These are phyloP conservation scores for Poa pratensis DNA, from an alignment of 176 grass and related monocot genomes.

Conservation along the genomic window DNA sequence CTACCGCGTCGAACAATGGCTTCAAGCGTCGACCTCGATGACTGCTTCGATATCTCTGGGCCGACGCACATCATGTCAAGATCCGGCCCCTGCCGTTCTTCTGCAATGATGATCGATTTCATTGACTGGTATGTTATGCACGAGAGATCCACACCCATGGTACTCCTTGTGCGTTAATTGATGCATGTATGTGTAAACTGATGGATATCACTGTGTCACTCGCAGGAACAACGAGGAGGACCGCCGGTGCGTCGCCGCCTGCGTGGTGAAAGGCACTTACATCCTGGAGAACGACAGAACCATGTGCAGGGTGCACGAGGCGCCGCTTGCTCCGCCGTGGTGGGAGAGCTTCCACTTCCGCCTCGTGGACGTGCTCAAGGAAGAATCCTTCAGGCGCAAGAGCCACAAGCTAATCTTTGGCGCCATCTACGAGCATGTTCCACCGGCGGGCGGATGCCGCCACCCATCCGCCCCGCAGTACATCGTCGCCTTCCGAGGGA, in stretches of 20 bases:
- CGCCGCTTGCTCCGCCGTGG: slow-evolving; percentile 22
- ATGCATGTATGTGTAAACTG: background rate
- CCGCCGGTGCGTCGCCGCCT: slow-evolving; percentile 14
- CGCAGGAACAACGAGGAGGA: slow-evolving; percentile 41
- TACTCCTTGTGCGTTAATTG: no score
- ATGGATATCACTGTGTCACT: background rate
- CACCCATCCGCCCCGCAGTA: background rate
- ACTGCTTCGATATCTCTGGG: slow-evolving; percentile 1
- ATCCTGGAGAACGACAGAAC: background rate
- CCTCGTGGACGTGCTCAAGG: background rate
- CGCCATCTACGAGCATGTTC: slow-evolving; percentile 32
- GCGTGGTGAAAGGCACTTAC: slow-evolving; percentile 10
- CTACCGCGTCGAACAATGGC: background rate
- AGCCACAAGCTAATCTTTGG: background rate
- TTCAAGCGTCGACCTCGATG: background rate
- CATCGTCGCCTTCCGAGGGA: slow-evolving; percentile 14
- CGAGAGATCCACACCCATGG: background rate
- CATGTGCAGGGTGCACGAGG: background rate
- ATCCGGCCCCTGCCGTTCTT: background rate
- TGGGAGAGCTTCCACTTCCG: slow-evolving; percentile 46
- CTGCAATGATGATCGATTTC: background rate
- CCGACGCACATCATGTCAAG: slow-evolving; percentile 2
- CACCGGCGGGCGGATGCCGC: background rate
- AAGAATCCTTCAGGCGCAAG: background rate
- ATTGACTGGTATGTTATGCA: slow-evolving; percentile 20